Evolutionary conservation across 176 grass and related monocot genomes (phyloP).

Genomic region (Ensete glaucum): DNA sequence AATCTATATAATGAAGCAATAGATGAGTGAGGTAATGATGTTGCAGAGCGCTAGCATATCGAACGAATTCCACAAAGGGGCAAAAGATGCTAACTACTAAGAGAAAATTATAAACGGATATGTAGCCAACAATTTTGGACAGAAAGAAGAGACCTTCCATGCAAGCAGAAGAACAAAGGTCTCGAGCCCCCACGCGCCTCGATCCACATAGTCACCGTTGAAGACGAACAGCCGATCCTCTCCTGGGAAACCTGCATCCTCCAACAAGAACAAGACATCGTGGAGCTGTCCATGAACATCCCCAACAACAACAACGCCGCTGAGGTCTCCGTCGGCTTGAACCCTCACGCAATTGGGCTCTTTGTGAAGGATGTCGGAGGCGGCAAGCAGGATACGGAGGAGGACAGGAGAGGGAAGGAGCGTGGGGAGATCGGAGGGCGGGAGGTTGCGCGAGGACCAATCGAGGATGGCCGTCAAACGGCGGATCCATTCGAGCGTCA

Average conservation of each 20-base stretch:
- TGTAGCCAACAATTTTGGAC: neutral
- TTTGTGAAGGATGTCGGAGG: constrained; percentile 67
- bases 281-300: constrained; percentile 98
- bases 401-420: constrained; percentile 48
- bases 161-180: constrained; percentile 77
- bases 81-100: neutral
- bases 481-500: constrained; percentile 60
- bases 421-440: constrained; percentile 42
- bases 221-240: constrained; percentile 84
- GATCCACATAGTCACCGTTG: constrained; percentile 92
- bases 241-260: constrained; percentile 68
- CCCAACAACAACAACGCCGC: constrained; percentile 64
- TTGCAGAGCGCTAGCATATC: too few species aligned
- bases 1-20: too few species aligned
- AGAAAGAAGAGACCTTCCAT: constrained; percentile 66
- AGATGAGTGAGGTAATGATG: neutral
- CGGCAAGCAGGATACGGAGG: constrained; percentile 55
- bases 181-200: constrained; percentile 91
- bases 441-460: constrained; percentile 72
- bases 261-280: constrained; percentile 84
- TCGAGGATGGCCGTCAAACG: constrained; percentile 38
- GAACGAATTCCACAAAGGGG: neutral
- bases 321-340: constrained; percentile 33
- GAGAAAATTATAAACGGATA: neutral
- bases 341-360: constrained; percentile 75